Conservation (phyloP, 192 early-diverging fungal genomes). For the Lobulomyces angularis region DNA sequence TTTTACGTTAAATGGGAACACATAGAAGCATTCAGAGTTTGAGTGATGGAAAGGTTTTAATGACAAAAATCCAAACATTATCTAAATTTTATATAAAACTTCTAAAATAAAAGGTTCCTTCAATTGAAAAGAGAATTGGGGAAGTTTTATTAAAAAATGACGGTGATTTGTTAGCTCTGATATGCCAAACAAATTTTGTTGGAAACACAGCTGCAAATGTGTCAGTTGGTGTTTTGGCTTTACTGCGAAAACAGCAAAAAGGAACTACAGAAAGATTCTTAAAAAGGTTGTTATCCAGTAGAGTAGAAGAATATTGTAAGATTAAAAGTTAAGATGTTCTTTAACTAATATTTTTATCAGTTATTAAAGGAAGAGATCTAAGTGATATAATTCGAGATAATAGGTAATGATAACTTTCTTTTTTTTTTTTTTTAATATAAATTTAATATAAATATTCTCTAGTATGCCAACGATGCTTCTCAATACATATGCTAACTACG, state of each 20-base stretch:
- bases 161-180: slow-evolving; percentile 15
- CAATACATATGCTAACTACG: slow-evolving; percentile 20
- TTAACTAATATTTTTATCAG: slow-evolving; percentile 10
- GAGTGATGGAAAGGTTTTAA: no score
- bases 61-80: no score
- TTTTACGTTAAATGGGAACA: no score
- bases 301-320: slow-evolving; percentile 21
- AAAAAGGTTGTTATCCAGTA: slow-evolving; percentile 16
- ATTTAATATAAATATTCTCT: slow-evolving; percentile 6
- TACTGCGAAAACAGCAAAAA: slow-evolving; percentile 14
- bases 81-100: no score
- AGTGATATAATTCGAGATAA: slow-evolving; percentile 35
- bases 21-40: no score
- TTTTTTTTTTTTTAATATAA: slow-evolving; percentile 2
- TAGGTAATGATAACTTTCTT: slow-evolving; percentile 10
- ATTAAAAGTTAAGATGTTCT: slow-evolving; percentile 2
- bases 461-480: slow-evolving; percentile 32
- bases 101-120: no score
- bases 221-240: slow-evolving; percentile 19
- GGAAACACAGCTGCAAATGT: slow-evolving; percentile 26
- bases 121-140: no score
- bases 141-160: slow-evolving; percentile 19
- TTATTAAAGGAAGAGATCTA: slow-evolving; percentile 20
- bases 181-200: slow-evolving; percentile 24
- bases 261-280: slow-evolving; percentile 20